phyloP scores from a whole-genome alignment of 2,329 filamentous ascomycete genomes.

The Corynespora cassiicola region DNA sequence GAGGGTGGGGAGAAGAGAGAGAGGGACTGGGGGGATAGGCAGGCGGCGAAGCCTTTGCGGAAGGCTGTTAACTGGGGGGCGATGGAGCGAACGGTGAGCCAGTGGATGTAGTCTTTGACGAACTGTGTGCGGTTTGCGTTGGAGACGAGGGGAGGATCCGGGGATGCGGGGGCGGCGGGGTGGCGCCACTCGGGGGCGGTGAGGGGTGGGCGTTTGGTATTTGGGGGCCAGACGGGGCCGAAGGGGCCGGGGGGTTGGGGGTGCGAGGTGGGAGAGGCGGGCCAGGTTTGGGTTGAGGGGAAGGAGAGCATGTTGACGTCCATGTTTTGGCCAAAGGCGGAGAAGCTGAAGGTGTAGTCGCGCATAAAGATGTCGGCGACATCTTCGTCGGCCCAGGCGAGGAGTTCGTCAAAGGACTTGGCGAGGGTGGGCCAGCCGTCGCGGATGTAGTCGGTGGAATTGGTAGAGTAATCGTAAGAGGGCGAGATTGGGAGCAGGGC shows the following conservation, averaged over 20 bases:
- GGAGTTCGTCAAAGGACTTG: conserved; percentile 73
- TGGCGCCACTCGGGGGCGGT: neutral
- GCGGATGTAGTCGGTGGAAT: conserved; percentile 71
- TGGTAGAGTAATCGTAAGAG: conserved; percentile 6
- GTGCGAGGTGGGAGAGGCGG: too few species aligned
- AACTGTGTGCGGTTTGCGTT: conserved; percentile 79
- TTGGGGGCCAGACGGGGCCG: conserved; percentile 5
- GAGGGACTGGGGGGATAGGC: conserved; percentile 74
- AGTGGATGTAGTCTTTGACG: conserved; percentile 82
- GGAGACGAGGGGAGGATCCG: conserved; percentile 69
- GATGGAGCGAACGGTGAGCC: conserved; percentile 81
- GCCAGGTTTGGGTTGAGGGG: too few species aligned
- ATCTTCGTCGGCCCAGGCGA: conserved; percentile 80
- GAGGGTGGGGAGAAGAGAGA: conserved; percentile 52
- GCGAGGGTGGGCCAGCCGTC: conserved; percentile 88
- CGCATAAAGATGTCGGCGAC: conserved; percentile 83
- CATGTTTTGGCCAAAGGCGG: conserved; percentile 60
- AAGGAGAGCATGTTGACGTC: conserved; percentile 60
- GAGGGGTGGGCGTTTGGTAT: neutral
- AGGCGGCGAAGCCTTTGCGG: conserved; percentile 77
- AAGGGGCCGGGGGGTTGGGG: too few species aligned
- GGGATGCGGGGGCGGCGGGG: conserved; percentile 4
- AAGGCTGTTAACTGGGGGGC: conserved; percentile 81
- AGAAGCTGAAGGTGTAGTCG: conserved; percentile 84
- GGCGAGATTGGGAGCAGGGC: conserved; percentile 64